phyloP scores from a whole-genome alignment of 768 basidiomycete species.

The Psilocybe sp. region DNA sequence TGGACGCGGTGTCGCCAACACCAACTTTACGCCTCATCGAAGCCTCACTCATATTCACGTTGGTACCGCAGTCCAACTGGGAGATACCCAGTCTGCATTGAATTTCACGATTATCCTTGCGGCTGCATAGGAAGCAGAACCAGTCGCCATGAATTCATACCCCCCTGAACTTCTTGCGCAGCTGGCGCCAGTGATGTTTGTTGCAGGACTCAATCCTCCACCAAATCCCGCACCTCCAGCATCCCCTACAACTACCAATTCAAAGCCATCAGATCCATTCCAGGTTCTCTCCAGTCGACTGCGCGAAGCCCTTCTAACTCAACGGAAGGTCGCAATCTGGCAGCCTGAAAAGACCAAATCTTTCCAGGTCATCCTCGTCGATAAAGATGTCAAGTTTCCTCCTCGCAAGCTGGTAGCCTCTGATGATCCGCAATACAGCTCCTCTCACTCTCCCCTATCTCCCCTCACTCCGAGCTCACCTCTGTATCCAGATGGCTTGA shows the following conservation, averaged over 20 bases:
- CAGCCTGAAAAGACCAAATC: constrained; percentile 66
- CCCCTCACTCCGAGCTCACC: constrained; percentile 88
- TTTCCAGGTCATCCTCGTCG: constrained; percentile 84
- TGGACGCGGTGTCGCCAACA: too few species aligned
- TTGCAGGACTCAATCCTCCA: constrained; percentile 70
- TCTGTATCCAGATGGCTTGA: constrained; percentile 89
- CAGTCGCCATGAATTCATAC: constrained; percentile 79
- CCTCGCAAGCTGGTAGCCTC: constrained; percentile 73
- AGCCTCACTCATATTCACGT: too few species aligned
- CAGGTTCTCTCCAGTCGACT: constrained; percentile 54
- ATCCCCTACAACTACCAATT: constrained; percentile 18
- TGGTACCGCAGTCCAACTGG: background rate
- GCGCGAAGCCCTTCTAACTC: constrained; percentile 63
- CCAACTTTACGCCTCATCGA: too few species aligned
- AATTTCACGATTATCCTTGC: background rate
- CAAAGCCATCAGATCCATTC: constrained; percentile 59
- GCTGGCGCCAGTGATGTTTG: constrained; percentile 91
- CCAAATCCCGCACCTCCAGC: constrained; percentile 21
- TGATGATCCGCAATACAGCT: constrained; percentile 53
- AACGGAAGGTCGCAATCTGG: constrained; percentile 68
- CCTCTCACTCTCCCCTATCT: constrained; percentile 87
- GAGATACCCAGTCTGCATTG: background rate
- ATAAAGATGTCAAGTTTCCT: constrained; percentile 81
- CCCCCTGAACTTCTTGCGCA: constrained; percentile 88
- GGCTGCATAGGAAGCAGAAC: background rate